phyloP scores from a whole-genome alignment of 176 grass and related monocot species.

The Otatea glauca region DNA sequence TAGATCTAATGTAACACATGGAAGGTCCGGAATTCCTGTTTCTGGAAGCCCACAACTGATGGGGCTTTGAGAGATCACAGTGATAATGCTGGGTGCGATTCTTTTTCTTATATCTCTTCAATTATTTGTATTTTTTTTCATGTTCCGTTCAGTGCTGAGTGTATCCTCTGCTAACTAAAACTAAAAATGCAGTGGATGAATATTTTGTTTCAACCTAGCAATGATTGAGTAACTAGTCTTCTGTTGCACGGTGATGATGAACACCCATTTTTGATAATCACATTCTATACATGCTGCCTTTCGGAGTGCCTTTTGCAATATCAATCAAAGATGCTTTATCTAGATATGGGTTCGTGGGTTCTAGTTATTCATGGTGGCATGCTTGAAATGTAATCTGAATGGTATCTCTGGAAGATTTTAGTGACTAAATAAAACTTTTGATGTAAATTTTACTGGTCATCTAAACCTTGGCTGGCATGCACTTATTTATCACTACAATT shows the following conservation, averaged over 20 bases:
- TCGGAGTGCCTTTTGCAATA: background rate
- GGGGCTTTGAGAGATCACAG: slow-evolving; percentile 2
- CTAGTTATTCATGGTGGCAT: background rate
- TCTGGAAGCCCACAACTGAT: background rate
- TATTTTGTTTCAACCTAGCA: slow-evolving; percentile 1
- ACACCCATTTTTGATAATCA: background rate
- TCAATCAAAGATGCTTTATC: slow-evolving; percentile 6
- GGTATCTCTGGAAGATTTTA: background rate
- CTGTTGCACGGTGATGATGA: background rate
- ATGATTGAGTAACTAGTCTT: slow-evolving; percentile 4
- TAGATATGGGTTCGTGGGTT: background rate
- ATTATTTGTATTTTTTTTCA: background rate
- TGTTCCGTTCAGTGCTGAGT: slow-evolving; percentile 17
- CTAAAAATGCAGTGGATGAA: background rate
- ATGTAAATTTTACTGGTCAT: slow-evolving; percentile 6
- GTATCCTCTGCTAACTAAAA: background rate
- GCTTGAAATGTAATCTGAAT: slow-evolving; percentile 10
- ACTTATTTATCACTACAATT: background rate
- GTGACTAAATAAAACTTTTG: background rate
- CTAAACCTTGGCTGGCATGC: background rate
- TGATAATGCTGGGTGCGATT: background rate
- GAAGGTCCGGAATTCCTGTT: slow-evolving; percentile 9
- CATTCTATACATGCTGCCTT: background rate
- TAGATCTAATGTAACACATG: slow-evolving; percentile 14
- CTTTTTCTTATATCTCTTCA: background rate